phyloP scores from a whole-genome alignment of 169 alveolate genomes.

The Plasmodium vivax region DNA sequence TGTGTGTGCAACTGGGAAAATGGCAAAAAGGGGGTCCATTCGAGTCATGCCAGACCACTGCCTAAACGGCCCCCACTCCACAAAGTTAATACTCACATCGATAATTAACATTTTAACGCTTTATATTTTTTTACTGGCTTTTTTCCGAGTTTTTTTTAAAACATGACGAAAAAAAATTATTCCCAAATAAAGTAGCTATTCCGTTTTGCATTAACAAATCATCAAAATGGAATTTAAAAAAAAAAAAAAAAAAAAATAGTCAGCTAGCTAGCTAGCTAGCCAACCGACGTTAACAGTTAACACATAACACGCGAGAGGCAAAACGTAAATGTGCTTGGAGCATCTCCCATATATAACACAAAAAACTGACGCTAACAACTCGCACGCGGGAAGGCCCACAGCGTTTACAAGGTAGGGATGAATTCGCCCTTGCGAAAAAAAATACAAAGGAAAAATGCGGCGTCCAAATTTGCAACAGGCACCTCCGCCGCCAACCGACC shows the following conservation, averaged over 20 bases:
- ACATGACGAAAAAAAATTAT: slow-evolving; percentile 30
- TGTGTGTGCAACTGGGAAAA: neutral
- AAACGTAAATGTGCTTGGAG: neutral
- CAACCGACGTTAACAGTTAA: neutral
- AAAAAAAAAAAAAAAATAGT: neutral
- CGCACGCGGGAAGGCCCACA: neutral
- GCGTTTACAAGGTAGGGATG: neutral
- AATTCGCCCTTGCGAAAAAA: neutral
- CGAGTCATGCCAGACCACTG: neutral
- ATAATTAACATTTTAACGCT: neutral
- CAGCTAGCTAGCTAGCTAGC: neutral
- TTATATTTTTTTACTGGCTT: neutral
- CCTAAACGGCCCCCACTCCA: neutral
- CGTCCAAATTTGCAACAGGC: neutral
- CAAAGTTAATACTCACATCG: neutral
- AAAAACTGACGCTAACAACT: neutral
- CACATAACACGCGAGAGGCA: neutral
- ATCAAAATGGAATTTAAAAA: slow-evolving; percentile 3
- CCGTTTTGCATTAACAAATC: slow-evolving; percentile 12
- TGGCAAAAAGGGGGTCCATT: neutral
- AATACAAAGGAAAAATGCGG: neutral
- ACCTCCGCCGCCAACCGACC: neutral
- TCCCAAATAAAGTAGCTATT: slow-evolving; percentile 10
- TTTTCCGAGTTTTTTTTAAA: neutral
- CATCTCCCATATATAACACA: neutral